Conservation (phyloP, 2,329 filamentous ascomycete species). For the Niveomyces coronatus region DNA sequence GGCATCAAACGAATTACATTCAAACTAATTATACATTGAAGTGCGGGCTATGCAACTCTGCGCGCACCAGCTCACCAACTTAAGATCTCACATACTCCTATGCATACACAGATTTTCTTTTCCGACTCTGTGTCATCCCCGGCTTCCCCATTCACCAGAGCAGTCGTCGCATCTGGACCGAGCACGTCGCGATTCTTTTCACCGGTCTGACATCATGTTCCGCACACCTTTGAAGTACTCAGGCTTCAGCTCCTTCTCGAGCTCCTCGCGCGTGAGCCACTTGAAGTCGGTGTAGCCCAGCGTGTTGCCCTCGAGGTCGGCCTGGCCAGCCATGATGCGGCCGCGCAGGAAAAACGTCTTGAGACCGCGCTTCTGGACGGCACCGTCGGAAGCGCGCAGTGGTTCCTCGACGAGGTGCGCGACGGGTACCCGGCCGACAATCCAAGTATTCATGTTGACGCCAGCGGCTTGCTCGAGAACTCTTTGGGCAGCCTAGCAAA, state of each 20-base stretch:
- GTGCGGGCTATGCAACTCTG: too few species aligned
- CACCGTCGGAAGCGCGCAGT: slow-evolving; percentile 31
- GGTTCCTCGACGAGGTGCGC: slow-evolving; percentile 61
- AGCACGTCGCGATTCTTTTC: too few species aligned
- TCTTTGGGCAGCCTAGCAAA: slow-evolving; percentile 68
- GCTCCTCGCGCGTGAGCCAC: slow-evolving; percentile 87
- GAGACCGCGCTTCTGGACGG: slow-evolving; percentile 44
- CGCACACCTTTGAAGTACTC: slow-evolving; percentile 66
- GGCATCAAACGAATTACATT: too few species aligned
- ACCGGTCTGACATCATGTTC: slow-evolving; percentile 78
- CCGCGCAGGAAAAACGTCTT: slow-evolving; percentile 96
- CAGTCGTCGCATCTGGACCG: too few species aligned
- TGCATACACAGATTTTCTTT: background rate
- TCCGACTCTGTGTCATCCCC: background rate
- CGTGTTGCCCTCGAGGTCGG: slow-evolving; percentile 61
- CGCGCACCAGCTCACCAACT: too few species aligned
- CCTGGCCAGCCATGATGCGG: slow-evolving; percentile 95
- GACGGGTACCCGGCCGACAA: slow-evolving; percentile 82
- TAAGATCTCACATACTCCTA: too few species aligned
- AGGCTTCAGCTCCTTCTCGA: slow-evolving; percentile 52
- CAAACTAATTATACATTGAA: slow-evolving; percentile 5
- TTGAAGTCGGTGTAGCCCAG: slow-evolving; percentile 73
- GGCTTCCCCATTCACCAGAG: background rate
- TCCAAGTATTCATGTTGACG: slow-evolving; percentile 97
- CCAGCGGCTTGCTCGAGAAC: slow-evolving; percentile 70